Evolutionary conservation across 768 basidiomycete species (phyloP), one percentile per base, ranked within the genome.

Genomic region (Lepiota venenata): DNA sequence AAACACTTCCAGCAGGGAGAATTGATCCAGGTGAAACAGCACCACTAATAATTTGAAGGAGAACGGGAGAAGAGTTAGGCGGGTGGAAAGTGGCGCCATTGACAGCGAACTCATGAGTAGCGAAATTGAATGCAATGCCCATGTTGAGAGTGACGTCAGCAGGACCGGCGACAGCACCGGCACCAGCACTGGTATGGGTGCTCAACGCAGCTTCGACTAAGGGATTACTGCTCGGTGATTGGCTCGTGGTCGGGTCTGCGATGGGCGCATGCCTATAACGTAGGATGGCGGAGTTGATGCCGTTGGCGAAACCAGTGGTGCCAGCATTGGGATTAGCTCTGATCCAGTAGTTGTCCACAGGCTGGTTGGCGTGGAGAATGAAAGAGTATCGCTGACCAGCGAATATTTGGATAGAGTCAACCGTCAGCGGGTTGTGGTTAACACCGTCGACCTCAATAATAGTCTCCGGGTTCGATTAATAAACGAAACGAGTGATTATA

Each of bases 321-420:
- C 50, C 50, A 46, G 57, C 11, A 46, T 72, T 69, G 2, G 75
- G 74, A 7, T 64, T n/a, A 2, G 73, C 72, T 16, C 69, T 74
- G 44, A 75, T 70, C 73, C 77, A 76, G 45, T 77, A 78, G 54
- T 75, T 77, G 43, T 60, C 66, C 29, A 72, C 47, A 1, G 59
- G 43, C 37, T 66, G 60, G 49, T 64, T 61, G 7, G 66, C 60
- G 41, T 56, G 58, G 56, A 78, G 56, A 9, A 81, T 62, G 55
- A 80, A 66, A 0, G 80, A 81, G 50, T 81, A 81, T 6, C 79
- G 72, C 56, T 81, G 80, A 1, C 73, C 81, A 10, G 69, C 66
- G 50, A 71, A 77, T 45, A 81, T 72, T 6, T 71, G 61, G 45
- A 81, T 71, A 10, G 65, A 59, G 48, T 79, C 73, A 3, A 76